phyloP scores from a whole-genome alignment of 306 rosid species.

The Corylus heterophylla region DNA sequence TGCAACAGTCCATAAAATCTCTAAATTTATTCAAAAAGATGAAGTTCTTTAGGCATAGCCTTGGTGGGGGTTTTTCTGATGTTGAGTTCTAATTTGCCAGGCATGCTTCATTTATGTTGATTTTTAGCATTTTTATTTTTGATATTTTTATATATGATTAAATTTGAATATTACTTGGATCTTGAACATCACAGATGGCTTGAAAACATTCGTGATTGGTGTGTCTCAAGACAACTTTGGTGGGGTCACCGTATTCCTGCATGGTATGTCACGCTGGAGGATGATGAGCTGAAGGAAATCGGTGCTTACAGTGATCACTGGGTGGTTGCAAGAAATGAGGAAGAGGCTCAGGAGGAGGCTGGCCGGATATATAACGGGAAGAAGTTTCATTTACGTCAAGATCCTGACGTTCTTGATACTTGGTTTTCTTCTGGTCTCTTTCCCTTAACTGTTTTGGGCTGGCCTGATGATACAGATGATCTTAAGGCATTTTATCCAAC shows the following conservation, averaged over 20 bases:
- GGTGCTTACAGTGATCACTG: slow-evolving; percentile 78
- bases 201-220: slow-evolving; percentile 91
- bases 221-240: slow-evolving; percentile 96
- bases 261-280: slow-evolving; percentile 77
- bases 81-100: background rate
- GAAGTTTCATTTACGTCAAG: slow-evolving; percentile 63
- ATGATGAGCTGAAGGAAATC: slow-evolving; percentile 64
- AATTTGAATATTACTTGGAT: slow-evolving; percentile 12
- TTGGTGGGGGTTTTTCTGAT: background rate
- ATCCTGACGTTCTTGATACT: slow-evolving; percentile 97
- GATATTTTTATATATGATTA: background rate
- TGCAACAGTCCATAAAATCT: background rate
- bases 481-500: slow-evolving; percentile 90
- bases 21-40: background rate
- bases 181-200: slow-evolving; percentile 71
- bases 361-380: slow-evolving; percentile 52
- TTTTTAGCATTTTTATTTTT: background rate
- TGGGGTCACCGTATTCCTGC: slow-evolving; percentile 99
- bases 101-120: slow-evolving; percentile 13
- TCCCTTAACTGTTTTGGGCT: slow-evolving; percentile 88
- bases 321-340: slow-evolving; percentile 79
- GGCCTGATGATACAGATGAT: slow-evolving; percentile 91
- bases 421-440: slow-evolving; percentile 98
- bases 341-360: slow-evolving; percentile 73
- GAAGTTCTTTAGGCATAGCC: background rate